Conservation (phyloP, 352 stramenopile genomes). For the Thraustochytrium sp. region DNA sequence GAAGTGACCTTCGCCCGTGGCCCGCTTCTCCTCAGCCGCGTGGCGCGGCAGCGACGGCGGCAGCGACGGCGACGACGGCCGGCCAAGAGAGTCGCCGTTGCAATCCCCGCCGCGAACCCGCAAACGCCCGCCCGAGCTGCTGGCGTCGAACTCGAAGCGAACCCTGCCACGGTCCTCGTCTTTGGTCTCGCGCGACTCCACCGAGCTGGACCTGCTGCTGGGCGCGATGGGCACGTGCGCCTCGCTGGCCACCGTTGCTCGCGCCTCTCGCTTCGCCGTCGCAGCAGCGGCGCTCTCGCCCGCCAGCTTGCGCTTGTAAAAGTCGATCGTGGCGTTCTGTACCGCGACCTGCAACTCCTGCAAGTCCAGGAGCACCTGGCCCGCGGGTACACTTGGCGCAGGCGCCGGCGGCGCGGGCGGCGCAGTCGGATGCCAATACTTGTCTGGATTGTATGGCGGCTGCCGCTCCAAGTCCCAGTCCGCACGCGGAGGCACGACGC, state of each 20-base stretch:
- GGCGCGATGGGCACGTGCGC: no score
- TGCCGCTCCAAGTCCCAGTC: not conserved
- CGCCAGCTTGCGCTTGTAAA: constrained; percentile 10
- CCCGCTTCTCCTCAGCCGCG: not conserved
- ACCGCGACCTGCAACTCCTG: not conserved
- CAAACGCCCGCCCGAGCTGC: not conserved
- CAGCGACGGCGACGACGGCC: no score
- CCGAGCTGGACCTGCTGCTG: no score
- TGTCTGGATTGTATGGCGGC: not conserved
- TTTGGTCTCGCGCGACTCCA: no score
- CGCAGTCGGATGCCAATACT: not conserved
- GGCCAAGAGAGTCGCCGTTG: not conserved
- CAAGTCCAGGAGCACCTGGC: not conserved
- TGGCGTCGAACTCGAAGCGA: not conserved
- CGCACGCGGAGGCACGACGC: no score
- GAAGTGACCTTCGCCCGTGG: not conserved
- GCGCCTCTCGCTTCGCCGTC: no score
- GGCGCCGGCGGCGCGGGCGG: not conserved
- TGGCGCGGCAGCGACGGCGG: not conserved
- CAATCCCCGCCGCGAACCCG: not conserved
- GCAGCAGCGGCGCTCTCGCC: not conserved
- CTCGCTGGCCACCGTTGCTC: no score
- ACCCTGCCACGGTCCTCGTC: no score
- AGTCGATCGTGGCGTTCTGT: constrained; percentile 27
- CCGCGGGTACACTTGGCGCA: not conserved